Evolutionary conservation across 371 early-diverging fungal genomes (phyloP).

Genomic region (Mucor saturninus): DNA sequence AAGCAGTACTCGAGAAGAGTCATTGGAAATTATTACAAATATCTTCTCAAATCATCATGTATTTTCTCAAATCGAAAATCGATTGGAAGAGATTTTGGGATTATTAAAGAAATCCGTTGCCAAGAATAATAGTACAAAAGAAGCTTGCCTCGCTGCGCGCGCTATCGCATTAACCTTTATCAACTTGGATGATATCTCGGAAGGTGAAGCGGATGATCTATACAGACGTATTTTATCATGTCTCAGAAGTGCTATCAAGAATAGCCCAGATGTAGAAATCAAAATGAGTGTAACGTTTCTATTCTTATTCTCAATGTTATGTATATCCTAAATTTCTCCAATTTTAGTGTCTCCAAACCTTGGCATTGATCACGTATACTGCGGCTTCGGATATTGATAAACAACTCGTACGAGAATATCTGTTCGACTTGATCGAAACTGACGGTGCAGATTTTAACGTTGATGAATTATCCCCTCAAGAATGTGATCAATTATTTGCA

Average conservation of each 20-base stretch:
- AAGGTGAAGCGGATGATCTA: constrained; percentile 59
- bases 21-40: constrained; percentile 29
- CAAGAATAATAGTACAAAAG: constrained; percentile 57
- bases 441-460: constrained; percentile 45
- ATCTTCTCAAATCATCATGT: constrained; percentile 37
- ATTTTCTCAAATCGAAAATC: constrained; percentile 32
- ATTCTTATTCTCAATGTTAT: background rate
- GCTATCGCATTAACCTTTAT: constrained; percentile 71
- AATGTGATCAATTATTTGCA: constrained; percentile 36
- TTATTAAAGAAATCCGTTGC: constrained; percentile 61
- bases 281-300: constrained; percentile 41
- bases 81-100: constrained; percentile 53
- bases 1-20: constrained; percentile 43
- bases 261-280: constrained; percentile 49
- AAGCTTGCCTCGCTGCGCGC: constrained; percentile 64
- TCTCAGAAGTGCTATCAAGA: constrained; percentile 52
- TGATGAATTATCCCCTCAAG: constrained; percentile 33
- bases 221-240: constrained; percentile 58
- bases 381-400: constrained; percentile 67
- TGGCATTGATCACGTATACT: constrained; percentile 68
- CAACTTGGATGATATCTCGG: constrained; percentile 61
- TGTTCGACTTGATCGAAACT: constrained; percentile 50
- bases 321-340: constrained; percentile 3
- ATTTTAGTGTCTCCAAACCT: constrained; percentile 45
- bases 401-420: constrained; percentile 36